Evolutionary conservation across 2,329 filamentous ascomycete genomes (phyloP), one percentile per base, ranked within the genome.

Genomic region (Fusarium sp.): DNA sequence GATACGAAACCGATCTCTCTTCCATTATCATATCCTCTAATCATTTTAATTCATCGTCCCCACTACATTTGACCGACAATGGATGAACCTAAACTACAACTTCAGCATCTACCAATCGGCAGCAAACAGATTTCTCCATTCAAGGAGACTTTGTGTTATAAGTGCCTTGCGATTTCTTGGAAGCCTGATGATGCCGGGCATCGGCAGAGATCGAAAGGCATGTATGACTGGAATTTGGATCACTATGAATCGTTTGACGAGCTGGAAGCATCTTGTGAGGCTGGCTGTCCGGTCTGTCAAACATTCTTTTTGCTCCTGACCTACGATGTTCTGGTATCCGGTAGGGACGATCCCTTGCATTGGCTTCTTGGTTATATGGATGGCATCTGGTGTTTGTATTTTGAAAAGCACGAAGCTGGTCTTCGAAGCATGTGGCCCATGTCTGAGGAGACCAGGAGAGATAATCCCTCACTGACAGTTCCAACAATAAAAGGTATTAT

Each of bases 161-260:
- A n/a, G 9, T 37, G 34, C 2, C 10, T 37, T 37, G 9, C 34
- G 0, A 37, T 37, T 7, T 37, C 34, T 4, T 37, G 34, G 34
- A n/a, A 37, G 0, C 34, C 10, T 11, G 18, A 11, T 37, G 34
- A 37, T n/a, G 1, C 6, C 2, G 9, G 5, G 5, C 8, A 34
- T 34, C 3, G 2, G 1, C 16, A 10, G 8, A 5, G 8, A 3
- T 1, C 0, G 1, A 12, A 12, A 6, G 11, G 11, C 26, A 6
- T 6, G 5, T 34, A 37, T 18, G 9, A 18, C 3, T 37, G 31
- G 31, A 1, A 2, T 4, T n/a, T 37, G 34, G 34, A 37, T 37
- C 34, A 37, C 6, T 6, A 37, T 37, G 18, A n/a, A 37, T 7
- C 10, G 6, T 37, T n/a, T 1, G 3, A 6, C 10, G 10, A n/a